Base-by-base conservation (phyloP, 169 alveolate species). In the Plasmodium gonderi region DNA sequence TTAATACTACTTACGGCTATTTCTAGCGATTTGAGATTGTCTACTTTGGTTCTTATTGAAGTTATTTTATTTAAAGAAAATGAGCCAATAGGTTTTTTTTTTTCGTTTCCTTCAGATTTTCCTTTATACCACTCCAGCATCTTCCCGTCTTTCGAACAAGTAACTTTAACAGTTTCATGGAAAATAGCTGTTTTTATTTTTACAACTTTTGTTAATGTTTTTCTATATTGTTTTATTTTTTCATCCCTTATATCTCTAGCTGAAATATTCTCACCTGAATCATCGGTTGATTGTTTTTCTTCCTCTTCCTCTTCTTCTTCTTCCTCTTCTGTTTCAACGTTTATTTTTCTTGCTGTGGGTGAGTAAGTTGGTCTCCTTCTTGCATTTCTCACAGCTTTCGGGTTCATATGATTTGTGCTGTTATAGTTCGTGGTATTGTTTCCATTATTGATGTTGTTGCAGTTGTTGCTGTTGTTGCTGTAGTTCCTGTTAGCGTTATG, bases 101-200 rank as follows among this genome's bases (percentile, higher is more conserved):
- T 90, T 14, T 82, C 97, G 14, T 92, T 94, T 20, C 79, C 95
- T 49, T 95, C 95, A 54, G 91, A 91, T 82, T 95, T 95, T 12
- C 83, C 94, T 75, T 91, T 95, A 79, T 91, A 95, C 96, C 96
- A 91, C 69, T 95, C 96, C 20, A 95, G 77, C 76, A 83, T 69
- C 33, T 91, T 91, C 14, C 97, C 97, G 69, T 95, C 97, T 76
- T 93, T 94, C 51, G 96, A 92, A 31, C 96, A 94, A 31, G 95
- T 95, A 40, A 95, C 95, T 72, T 85, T 79, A 87, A 95, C 96
- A 82, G 93, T 91, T 83, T 91, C 97, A 44, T 93, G 95, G 45
- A 94, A 91, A 29, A 94, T 91, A 8, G 96, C 95, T 8, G 96
- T 92, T 80, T 95, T 95, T 68, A 95, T 91, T 77, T 95, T 95